These are phyloP conservation scores for Penicillium sp. DNA, from an alignment of 2,329 filamentous ascomycete species.

Conservation along the genomic window DNA sequence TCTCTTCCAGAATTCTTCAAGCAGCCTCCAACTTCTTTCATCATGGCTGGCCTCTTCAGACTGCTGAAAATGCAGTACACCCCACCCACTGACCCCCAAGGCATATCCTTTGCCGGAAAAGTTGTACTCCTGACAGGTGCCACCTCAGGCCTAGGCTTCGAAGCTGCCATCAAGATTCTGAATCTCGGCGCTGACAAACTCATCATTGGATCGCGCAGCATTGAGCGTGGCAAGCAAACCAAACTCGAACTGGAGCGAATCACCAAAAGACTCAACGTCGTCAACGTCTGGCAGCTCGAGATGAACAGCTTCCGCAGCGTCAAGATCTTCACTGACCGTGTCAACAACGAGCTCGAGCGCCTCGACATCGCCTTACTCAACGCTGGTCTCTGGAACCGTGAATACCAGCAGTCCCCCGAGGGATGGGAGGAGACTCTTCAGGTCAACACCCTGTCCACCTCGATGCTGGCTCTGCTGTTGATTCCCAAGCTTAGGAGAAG, in stretches of 20 bases:
- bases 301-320: conserved; percentile 51
- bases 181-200: conserved; percentile 45
- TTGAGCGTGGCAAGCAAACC: conserved; percentile 45
- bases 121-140: conserved; percentile 54
- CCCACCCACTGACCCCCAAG: conserved; percentile 38
- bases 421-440: conserved; percentile 58
- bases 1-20: neutral
- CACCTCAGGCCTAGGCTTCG: conserved; percentile 54
- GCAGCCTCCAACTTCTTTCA: neutral
- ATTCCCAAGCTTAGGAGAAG: conserved; percentile 48
- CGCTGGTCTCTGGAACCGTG: conserved; percentile 45
- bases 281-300: conserved; percentile 51
- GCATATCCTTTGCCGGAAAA: conserved; percentile 46
- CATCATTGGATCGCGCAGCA: conserved; percentile 50
- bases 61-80: conserved; percentile 35
- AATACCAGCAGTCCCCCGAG: conserved; percentile 40
- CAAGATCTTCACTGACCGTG: conserved; percentile 42
- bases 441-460: conserved; percentile 60
- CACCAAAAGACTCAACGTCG: conserved; percentile 33
- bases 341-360: conserved; percentile 37
- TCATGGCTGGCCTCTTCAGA: conserved; percentile 33
- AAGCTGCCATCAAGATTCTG: conserved; percentile 52
- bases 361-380: conserved; percentile 52
- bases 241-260: conserved; percentile 42
- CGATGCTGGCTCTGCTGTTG: conserved; percentile 56